Percentiles rank a stretch among this genome's conserved stretches.
Conservation (phyloP, 2,329 filamentous ascomycete species). For the Passalora sequoiae region DNA sequence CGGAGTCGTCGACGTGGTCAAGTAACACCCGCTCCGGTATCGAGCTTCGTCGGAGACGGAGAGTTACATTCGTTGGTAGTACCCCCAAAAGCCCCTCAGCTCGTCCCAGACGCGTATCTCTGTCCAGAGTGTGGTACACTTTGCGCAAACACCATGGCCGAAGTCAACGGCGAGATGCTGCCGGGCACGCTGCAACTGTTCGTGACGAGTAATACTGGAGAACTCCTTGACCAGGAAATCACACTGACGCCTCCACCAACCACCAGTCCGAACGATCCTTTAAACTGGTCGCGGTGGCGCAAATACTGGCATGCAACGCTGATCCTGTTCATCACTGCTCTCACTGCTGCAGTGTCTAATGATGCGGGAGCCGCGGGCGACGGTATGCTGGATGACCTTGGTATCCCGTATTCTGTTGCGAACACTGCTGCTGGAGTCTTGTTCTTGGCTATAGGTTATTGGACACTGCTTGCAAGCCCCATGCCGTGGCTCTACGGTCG, state of each 20-base stretch:
- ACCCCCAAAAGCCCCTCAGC: not conserved
- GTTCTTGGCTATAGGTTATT: constrained; percentile 54
- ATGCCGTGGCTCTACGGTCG: constrained; percentile 53
- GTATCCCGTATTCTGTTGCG: constrained; percentile 49
- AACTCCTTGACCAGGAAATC: constrained; percentile 38
- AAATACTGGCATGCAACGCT: constrained; percentile 40
- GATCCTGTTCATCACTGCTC: constrained; percentile 50
- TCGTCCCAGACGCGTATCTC: constrained; percentile 1
- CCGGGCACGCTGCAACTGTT: constrained; percentile 24
- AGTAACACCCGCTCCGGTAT: constrained; percentile 11
- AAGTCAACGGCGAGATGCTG: constrained; percentile 14
- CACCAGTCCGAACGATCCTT: constrained; percentile 29
- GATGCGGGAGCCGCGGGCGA: constrained; percentile 50
- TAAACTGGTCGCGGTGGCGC: constrained; percentile 29
- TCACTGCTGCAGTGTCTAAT: constrained; percentile 55
- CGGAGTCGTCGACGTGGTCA: constrained; percentile 9
- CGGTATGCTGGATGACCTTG: constrained; percentile 48
- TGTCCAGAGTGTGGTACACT: not conserved
- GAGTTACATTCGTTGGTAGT: not conserved
- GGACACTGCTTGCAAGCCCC: constrained; percentile 50
- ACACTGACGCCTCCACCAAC: constrained; percentile 51
- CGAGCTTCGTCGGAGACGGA: constrained; percentile 6
- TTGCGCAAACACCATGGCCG: constrained; percentile 11
- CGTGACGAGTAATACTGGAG: constrained; percentile 13
- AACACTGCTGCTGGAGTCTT: constrained; percentile 55